These are phyloP conservation scores for Ceratocystis destructans DNA, from an alignment of 2,329 filamentous ascomycete genomes.

Conservation along the genomic window DNA sequence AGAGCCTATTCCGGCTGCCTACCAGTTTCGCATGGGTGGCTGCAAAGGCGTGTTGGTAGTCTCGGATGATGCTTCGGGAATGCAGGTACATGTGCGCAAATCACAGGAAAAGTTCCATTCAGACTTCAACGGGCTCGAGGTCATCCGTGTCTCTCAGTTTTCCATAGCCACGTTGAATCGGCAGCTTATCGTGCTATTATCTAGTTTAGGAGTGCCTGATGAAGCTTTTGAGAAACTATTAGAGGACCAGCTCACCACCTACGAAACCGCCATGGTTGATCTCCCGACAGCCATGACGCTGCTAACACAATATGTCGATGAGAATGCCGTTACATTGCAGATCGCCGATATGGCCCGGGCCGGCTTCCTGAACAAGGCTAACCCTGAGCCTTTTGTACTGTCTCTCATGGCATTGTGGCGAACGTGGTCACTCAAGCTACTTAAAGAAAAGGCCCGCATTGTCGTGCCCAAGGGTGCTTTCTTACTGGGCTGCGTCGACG, in stretches of 20 bases:
- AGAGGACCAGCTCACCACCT: constrained; percentile 49
- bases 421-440: constrained; percentile 72
- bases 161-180: constrained; percentile 72
- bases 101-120: constrained; percentile 82
- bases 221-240: constrained; percentile 55
- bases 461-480: constrained; percentile 72
- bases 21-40: constrained; percentile 84
- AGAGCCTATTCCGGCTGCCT: constrained; percentile 53
- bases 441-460: constrained; percentile 88
- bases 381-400: constrained; percentile 63
- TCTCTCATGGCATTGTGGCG: constrained; percentile 74
- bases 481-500: constrained; percentile 77
- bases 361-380: constrained; percentile 55
- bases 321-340: constrained; percentile 63
- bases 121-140: constrained; percentile 59
- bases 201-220: constrained; percentile 57
- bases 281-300: constrained; percentile 50
- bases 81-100: constrained; percentile 61
- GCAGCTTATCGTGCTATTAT: constrained; percentile 78
- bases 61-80: constrained; percentile 52
- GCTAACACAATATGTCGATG: constrained; percentile 64
- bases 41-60: constrained; percentile 79
- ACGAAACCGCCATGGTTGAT: constrained; percentile 56
- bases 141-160: constrained; percentile 67
- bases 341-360: constrained; percentile 64